Base-by-base conservation (phyloP, 2,329 filamentous ascomycete genomes). In the Cyphellophora europaea region DNA sequence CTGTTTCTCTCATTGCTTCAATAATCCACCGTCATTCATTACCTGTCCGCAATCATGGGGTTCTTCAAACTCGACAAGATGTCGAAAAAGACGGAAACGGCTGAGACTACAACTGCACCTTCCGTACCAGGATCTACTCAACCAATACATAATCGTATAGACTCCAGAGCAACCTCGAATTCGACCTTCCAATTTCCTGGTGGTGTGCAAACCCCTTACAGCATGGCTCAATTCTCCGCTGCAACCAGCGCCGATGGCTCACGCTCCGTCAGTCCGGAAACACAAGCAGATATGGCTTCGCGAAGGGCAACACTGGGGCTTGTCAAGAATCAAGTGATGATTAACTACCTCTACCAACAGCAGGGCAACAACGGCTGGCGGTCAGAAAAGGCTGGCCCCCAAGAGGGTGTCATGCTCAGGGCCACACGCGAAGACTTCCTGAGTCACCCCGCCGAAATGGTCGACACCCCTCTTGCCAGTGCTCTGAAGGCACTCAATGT, bases 331-430 rank as follows among this genome's bases (percentile, higher is more conserved):
- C 82, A 87, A 56, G 79, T 87, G 41, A 87, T 87, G 81, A 80
- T 83, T 41, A 86, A 83, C 59, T 85, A 84, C 54, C 65, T 88
- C 16, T 85, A 85, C 57, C 82, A 87, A 56, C 80, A 87, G 54
- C 81, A 86, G 59, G 85, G 79, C 51, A 32, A 32, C 72, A 74
- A 10, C 72, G 76, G 42, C 67, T 85, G 19, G 87, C 82, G 82
- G 76, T 86, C 13, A 74, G 74, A 19, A 78, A 84, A 48, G 74
- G 71, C 21, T 32, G 79, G 78, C 10, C 72, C 79, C 45, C 57
- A 76, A 5, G 82, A 87, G 54, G 83, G 83, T 45, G 80, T 86
- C 17, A 59, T 88, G 13, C 61, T 88, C 31, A 72, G 81, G 44
- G 85, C 83, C 51, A 55, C 67, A 12, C 71, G 71, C 43, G 78